A percentile compares a stretch with the other conserved stretches of the same genome.
phyloP scores from a whole-genome alignment of 257 asterid species.

The Solanum bulbocastanum region DNA sequence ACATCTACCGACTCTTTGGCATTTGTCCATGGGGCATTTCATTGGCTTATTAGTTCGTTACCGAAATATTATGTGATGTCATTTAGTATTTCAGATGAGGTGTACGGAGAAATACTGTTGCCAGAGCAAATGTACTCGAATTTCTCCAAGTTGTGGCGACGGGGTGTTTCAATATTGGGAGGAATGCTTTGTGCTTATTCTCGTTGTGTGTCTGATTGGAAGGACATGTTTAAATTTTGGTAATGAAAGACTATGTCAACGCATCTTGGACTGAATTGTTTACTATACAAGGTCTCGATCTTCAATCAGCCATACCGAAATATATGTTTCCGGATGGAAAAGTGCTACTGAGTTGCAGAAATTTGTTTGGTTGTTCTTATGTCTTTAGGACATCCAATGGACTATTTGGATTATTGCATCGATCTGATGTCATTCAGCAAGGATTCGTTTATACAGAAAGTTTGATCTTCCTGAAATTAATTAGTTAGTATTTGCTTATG shows the following conservation, averaged over 20 bases:
- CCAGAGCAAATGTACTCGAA: background rate
- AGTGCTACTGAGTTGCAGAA: background rate
- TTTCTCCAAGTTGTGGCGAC: too few relatives aligned
- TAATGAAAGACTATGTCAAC: too few relatives aligned
- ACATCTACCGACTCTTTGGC: background rate
- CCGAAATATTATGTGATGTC: background rate
- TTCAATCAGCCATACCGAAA: background rate
- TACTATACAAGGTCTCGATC: background rate
- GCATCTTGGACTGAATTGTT: background rate
- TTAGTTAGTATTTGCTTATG: background rate
- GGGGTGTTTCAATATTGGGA: background rate
- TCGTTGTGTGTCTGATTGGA: too few relatives aligned
- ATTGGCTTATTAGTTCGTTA: too few relatives aligned
- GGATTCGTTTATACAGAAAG: too few relatives aligned
- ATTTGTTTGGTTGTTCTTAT: background rate
- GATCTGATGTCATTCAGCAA: too few relatives aligned
- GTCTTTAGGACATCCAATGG: background rate
- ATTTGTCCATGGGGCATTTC: background rate
- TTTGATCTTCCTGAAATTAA: background rate
- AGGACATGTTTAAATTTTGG: too few relatives aligned
- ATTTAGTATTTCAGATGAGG: background rate
- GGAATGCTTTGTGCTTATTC: background rate
- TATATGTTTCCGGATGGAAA: too few relatives aligned
- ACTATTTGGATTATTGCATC: background rate
- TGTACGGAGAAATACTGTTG: background rate